A percentile compares a stretch with the other conserved stretches of the same genome.
These are phyloP conservation scores for Coniochaeta ligniaria DNA, from an alignment of 2,329 filamentous ascomycete species.

Conservation along the genomic window DNA sequence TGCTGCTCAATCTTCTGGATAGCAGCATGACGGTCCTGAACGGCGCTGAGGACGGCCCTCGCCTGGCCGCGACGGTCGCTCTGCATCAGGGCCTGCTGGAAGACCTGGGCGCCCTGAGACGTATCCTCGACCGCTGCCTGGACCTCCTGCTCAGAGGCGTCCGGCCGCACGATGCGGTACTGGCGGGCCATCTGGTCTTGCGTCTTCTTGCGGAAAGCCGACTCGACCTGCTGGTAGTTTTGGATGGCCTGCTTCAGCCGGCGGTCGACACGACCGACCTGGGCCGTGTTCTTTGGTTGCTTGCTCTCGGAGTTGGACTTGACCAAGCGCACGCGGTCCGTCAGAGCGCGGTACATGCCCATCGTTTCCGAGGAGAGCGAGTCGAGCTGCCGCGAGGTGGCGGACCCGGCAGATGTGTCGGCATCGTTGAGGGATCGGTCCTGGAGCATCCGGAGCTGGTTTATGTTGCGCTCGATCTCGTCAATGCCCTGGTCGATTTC, in stretches of 20 bases:
- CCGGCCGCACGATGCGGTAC: slow-evolving; percentile 80
- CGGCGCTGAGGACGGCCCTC: slow-evolving; percentile 69
- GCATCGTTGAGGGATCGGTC: slow-evolving; percentile 66
- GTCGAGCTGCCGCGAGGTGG: slow-evolving; percentile 64
- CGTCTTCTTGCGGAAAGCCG: slow-evolving; percentile 70
- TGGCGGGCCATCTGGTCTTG: slow-evolving; percentile 82
- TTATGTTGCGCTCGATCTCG: slow-evolving; percentile 64
- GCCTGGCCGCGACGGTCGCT: slow-evolving; percentile 77
- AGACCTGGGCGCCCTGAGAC: slow-evolving; percentile 68
- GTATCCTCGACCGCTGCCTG: slow-evolving; percentile 68
- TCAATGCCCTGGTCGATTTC: slow-evolving; percentile 74
- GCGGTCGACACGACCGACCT: slow-evolving; percentile 75
- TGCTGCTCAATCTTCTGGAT: slow-evolving; percentile 89
- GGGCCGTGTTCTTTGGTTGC: slow-evolving; percentile 65
- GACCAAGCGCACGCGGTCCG: slow-evolving; percentile 70
- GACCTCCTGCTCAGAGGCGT: slow-evolving; percentile 73
- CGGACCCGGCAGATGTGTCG: slow-evolving; percentile 61
- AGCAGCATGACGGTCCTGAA: slow-evolving; percentile 75
- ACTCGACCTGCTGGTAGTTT: slow-evolving; percentile 74
- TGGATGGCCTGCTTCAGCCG: slow-evolving; percentile 75
- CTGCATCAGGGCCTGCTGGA: slow-evolving; percentile 79
- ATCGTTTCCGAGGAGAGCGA: slow-evolving; percentile 72
- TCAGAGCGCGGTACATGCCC: slow-evolving; percentile 71
- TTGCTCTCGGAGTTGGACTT: slow-evolving; percentile 75
- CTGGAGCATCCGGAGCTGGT: slow-evolving; percentile 65